phyloP scores from a whole-genome alignment of 2,329 filamentous ascomycete genomes.

The Huntiella savannae region DNA sequence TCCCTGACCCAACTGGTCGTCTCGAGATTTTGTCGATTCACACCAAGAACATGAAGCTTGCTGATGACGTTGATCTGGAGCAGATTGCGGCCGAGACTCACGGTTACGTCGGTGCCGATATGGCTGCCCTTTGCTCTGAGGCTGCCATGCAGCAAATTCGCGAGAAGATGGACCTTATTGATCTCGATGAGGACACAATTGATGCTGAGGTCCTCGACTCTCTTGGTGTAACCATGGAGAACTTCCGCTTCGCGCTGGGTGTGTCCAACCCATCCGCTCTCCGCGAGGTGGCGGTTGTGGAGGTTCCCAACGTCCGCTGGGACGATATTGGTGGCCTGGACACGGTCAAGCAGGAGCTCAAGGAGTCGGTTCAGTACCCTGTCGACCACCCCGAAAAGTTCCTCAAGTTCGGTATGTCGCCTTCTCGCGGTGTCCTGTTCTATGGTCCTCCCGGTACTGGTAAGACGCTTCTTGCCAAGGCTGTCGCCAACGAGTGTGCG shows the following conservation, averaged over 20 bases:
- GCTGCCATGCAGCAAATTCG: conserved; percentile 99
- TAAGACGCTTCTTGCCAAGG: conserved; percentile 99
- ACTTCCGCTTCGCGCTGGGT: conserved; percentile 96
- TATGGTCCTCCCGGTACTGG: conserved; percentile 98
- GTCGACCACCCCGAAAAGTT: conserved; percentile 99
- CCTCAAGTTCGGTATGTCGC: conserved; percentile 98
- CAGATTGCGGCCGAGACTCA: conserved; percentile 94
- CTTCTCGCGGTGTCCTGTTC: conserved; percentile 94
- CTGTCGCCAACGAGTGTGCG: conserved; percentile 95
- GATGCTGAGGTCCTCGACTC: conserved; percentile 97
- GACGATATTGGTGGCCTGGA: conserved; percentile 98
- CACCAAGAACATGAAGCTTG: conserved; percentile 99
- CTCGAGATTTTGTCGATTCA: conserved; percentile 98
- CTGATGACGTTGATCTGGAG: conserved; percentile 88
- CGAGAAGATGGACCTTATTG: conserved; percentile 99
- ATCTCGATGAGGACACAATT: conserved; percentile 96
- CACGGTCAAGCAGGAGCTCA: conserved; percentile 96
- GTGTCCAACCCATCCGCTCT: conserved; percentile 97
- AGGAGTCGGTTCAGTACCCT: conserved; percentile 96
- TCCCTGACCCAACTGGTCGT: conserved; percentile 92
- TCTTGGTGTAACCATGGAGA: conserved; percentile 97
- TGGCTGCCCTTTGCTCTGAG: conserved; percentile 95
- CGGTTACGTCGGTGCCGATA: conserved; percentile 96
- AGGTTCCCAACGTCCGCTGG: conserved; percentile 98
- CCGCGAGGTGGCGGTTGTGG: conserved; percentile 95